These are phyloP conservation scores for Aspergillus saccharolyticus DNA, from an alignment of 495 filamentous ascomycete species.

Conservation along the genomic window DNA sequence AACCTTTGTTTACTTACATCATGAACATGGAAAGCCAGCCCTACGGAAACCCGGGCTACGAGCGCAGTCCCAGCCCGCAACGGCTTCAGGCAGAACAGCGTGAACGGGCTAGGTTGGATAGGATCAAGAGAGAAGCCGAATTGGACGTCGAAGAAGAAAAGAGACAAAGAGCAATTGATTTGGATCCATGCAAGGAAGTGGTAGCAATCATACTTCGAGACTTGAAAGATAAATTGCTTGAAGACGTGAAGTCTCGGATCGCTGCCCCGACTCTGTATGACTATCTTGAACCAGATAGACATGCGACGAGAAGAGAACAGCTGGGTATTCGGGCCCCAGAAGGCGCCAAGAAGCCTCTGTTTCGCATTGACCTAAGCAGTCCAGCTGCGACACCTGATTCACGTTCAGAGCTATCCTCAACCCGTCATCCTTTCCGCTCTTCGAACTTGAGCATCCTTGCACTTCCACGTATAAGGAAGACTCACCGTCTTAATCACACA, in stretches of 20 bases:
- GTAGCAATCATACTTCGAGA: slow-evolving; percentile 72
- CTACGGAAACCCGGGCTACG: slow-evolving; percentile 62
- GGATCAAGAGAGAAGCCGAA: slow-evolving; percentile 63
- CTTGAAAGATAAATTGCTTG: slow-evolving; percentile 75
- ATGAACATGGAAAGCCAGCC: slow-evolving; percentile 85
- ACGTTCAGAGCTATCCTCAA: slow-evolving; percentile 32
- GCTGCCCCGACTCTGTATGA: slow-evolving; percentile 76
- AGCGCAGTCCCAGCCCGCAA: slow-evolving; percentile 58
- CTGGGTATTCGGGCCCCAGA: slow-evolving; percentile 70
- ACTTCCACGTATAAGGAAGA: slow-evolving; percentile 69
- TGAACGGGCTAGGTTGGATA: slow-evolving; percentile 50
- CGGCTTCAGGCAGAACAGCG: slow-evolving; percentile 48
- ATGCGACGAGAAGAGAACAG: slow-evolving; percentile 66
- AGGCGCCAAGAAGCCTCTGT: slow-evolving; percentile 44
- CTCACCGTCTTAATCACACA: slow-evolving; percentile 51
- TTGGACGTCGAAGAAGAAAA: slow-evolving; percentile 82
- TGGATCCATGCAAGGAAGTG: slow-evolving; percentile 83
- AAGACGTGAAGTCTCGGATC: slow-evolving; percentile 79
- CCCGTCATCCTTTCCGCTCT: slow-evolving; percentile 28
- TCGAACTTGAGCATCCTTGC: slow-evolving; percentile 55
- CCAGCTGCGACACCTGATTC: slow-evolving; percentile 64
- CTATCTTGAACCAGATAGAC: slow-evolving; percentile 76
- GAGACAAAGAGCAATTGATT: slow-evolving; percentile 68
- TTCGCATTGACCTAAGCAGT: slow-evolving; percentile 49
- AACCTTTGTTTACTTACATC: slow-evolving; percentile 80